Percentiles rank a stretch among this genome's conserved stretches.
Evolutionary conservation across 805 yeast genomes (phyloP).

Genomic region (Helenozyma baotianmanensis): DNA sequence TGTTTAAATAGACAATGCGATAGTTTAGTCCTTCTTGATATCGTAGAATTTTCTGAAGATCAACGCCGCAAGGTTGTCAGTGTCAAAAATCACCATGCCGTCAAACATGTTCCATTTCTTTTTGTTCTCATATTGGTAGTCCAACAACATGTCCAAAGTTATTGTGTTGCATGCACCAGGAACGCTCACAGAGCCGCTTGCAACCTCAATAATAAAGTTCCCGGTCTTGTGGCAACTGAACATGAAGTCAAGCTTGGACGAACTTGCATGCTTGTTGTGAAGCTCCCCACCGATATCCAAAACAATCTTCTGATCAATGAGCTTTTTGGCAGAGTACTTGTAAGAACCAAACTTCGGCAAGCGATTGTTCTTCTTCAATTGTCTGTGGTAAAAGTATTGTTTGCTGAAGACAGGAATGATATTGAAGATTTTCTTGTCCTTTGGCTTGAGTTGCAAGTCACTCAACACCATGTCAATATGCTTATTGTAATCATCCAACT

Average conservation of each 20-base stretch:
- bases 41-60: conserved; percentile 75
- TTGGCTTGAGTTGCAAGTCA: conserved; percentile 41
- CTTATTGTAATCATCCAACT: conserved; percentile 42
- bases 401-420: conserved; percentile 56
- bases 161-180: conserved; percentile 55
- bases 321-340: conserved; percentile 69
- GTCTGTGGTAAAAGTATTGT: conserved; percentile 72
- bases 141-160: conserved; percentile 67
- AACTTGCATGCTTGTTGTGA: conserved; percentile 33
- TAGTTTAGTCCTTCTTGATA: conserved; percentile 26
- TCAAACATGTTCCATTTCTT: conserved; percentile 54
- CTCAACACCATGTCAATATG: conserved; percentile 44
- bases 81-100: conserved; percentile 64
- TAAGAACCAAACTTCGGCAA: conserved; percentile 73
- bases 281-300: conserved; percentile 54
- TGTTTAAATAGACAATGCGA: not conserved
- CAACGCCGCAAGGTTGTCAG: conserved; percentile 62
- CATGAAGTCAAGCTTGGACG: conserved; percentile 67
- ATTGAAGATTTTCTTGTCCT: conserved; percentile 45
- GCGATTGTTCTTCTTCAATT: conserved; percentile 59
- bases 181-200: conserved; percentile 64
- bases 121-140: conserved; percentile 67
- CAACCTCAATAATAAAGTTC: conserved; percentile 67
- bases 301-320: conserved; percentile 69
- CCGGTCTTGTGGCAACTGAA: conserved; percentile 74